Percentiles rank a stretch among this genome's conserved stretches.
Conservation (phyloP, 345 rosid species). For the Populus pruinosa region DNA sequence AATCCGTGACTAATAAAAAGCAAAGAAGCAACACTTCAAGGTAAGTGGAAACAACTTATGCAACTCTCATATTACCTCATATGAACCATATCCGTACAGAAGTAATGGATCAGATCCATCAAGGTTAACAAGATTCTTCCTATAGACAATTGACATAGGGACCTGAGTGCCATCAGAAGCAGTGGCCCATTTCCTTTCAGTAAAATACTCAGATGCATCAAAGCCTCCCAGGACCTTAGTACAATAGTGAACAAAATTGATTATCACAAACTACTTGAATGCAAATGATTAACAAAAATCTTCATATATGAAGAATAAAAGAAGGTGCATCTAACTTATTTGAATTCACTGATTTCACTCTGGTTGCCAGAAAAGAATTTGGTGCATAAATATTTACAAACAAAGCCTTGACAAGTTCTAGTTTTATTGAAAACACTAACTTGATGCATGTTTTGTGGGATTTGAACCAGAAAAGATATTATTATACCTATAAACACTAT, state of each 20-base stretch:
- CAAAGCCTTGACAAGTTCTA: too few species aligned
- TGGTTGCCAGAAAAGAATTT: too few species aligned
- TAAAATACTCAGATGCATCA: slow-evolving; percentile 70
- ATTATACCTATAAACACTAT: too few species aligned
- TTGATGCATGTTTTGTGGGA: too few species aligned
- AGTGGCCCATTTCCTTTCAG: slow-evolving; percentile 83
- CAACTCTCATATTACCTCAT: slow-evolving; percentile 60
- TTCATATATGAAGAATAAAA: neutral
- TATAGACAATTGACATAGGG: slow-evolving; percentile 78
- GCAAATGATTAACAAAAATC: neutral
- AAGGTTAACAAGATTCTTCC: slow-evolving; percentile 65
- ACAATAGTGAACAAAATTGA: slow-evolving; percentile 2
- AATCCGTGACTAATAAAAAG: neutral
- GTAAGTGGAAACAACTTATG: neutral
- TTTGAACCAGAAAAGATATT: too few species aligned
- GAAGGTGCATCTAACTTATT: neutral
- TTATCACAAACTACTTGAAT: neutral
- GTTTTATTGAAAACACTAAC: too few species aligned
- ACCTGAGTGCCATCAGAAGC: slow-evolving; percentile 83
- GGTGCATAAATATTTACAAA: too few species aligned
- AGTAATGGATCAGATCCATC: slow-evolving; percentile 78
- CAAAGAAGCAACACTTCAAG: neutral
- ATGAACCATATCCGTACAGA: slow-evolving; percentile 94
- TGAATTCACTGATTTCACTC: neutral
- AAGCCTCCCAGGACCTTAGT: slow-evolving; percentile 86